Base-by-base conservation (phyloP, 2,329 filamentous ascomycete genomes). In the Cadophora sp. region DNA sequence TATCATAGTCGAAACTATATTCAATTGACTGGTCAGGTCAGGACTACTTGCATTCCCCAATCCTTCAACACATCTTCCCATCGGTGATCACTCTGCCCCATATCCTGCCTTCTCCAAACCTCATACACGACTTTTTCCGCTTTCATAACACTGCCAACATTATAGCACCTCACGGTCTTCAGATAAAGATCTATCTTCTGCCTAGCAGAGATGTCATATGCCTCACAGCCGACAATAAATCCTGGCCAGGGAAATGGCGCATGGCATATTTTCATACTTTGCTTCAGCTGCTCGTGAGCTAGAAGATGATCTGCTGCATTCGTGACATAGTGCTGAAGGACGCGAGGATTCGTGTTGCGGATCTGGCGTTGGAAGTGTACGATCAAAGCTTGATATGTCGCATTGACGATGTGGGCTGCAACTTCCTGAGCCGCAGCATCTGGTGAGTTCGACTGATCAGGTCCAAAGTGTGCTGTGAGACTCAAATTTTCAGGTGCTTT, bases 221-320 rank as follows among this genome's bases (percentile, higher is more conserved):
- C 69, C 51, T 71, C 69, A 29, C 69, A 71, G 43, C 66, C 69
- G 1, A 67, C 62, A n/a, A 71, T 71, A 37, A 71, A 71, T 0
- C 48, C 46, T n/a, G 69, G 69, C 69, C 69, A 71, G 8, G 65
- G 66, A 51, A 71, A 68, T 14, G 61, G 65, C 7, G 64, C 46
- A 24, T 67, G 64, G 11, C 29, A 40, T 34, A 71, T 58, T n/a
- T 69, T 67, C 19, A 65, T 31, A 26, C 29, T 59, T 43, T 65
- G 66, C 24, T 68, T 70, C 16, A 68, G 62, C 34, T 68, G 56
- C 26, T 71, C 69, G 26, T 71, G 69, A 26, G 65, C 55, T n/a
- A 68, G 40, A 9, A 71, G 46, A 50, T 71, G 67, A 19, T 68
- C 69, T 60, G 67, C 67, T 34, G 65, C 69, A 16, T 19, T 64